Evolutionary conservation across 2,329 filamentous ascomycete genomes (phyloP), one percentile per base, ranked within the genome.

Genomic region (Hysterium pulicare): DNA sequence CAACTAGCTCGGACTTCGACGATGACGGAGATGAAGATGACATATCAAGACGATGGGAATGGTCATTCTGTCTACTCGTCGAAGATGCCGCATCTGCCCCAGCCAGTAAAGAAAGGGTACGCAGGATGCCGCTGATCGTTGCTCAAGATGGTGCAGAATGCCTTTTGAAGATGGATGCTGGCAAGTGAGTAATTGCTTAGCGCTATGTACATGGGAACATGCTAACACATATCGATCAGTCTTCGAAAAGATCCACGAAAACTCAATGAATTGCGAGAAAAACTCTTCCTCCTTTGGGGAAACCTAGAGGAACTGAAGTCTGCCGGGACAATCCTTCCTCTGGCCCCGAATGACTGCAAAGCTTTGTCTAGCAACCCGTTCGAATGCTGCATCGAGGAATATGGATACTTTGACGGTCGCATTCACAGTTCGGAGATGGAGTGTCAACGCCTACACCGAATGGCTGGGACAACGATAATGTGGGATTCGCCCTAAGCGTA

Each of bases 211-310:
- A 58, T 34, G 41, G 26, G 15, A 11, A 24, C 17, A 28, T 40
- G 30, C 30, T 31, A 47, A 59, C 22, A 57, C 34, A 21, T 30
- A 7, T 19, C n/a, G 17, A 10, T 33, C n/a, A 81, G 82, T 62
- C 73, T 95, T 24, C 76, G 74, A 16, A 59, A 65, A n/a, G 69
- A 85, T 33, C 53, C 65, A 2, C 39, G 62, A 0, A 57, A 68
- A 1, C 68, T 93, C 1, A 60, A 55, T 3, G 48, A 62, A 5
- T 68, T 96, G 4, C 77, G 80, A 38, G 80, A 94, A 52, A 83
- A 78, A 53, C 72, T 96, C 42, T 91, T 84, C 59, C 70, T 81
- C 26, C 72, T 96, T 1, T 97, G 91, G 90, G 91, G 91, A 1
- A 80, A 95, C 47, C 72, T 96, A 1, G 83, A 90, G 58, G 88